Evolutionary conservation across 208 protist genomes (phyloP).

Genomic region (Endotrypanum monterogeii): DNA sequence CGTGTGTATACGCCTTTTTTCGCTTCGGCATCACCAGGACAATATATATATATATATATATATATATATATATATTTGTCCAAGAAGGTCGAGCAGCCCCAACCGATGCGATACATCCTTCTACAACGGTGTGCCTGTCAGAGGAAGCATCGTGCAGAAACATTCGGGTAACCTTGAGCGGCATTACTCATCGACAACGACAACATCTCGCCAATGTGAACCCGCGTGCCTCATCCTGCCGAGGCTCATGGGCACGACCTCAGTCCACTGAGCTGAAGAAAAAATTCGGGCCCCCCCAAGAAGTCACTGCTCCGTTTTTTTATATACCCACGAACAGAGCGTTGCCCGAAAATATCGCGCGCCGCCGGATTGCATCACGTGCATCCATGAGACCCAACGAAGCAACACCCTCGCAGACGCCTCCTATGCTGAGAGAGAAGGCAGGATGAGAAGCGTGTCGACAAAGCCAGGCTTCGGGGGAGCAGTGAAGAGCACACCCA

Average conservation of each 20-base stretch:
- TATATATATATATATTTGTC: too few relatives aligned
- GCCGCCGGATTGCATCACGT: conserved; percentile 69
- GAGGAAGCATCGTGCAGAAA: conserved; percentile 88
- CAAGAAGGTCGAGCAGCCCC: conserved; percentile 98
- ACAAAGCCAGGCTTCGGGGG: conserved; percentile 64
- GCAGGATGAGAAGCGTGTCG: conserved; percentile 90
- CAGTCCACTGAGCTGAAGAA: conserved; percentile 59
- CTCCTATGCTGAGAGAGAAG: conserved; percentile 88
- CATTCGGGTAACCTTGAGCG: conserved; percentile 94
- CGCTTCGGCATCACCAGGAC: too few relatives aligned
- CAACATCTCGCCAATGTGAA: too few relatives aligned
- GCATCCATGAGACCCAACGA: conserved; percentile 83
- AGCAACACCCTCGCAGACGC: conserved; percentile 91
- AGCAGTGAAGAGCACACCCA: conserved; percentile 85
- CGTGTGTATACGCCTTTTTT: too few relatives aligned
- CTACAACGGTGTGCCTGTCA: conserved; percentile 97
- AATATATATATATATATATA: too few relatives aligned
- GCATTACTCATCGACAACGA: conserved; percentile 96
- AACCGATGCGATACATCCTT: conserved; percentile 98
- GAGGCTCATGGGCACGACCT: conserved; percentile 9
- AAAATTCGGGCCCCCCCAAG: conserved; percentile 27
- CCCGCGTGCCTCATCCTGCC: too few relatives aligned
- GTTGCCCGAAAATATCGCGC: conserved; percentile 23
- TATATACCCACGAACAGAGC: conserved; percentile 55
- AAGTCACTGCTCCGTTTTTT: conserved; percentile 40